These are phyloP conservation scores for Litchi chinensis DNA, from an alignment of 345 rosid species.

Conservation along the genomic window DNA sequence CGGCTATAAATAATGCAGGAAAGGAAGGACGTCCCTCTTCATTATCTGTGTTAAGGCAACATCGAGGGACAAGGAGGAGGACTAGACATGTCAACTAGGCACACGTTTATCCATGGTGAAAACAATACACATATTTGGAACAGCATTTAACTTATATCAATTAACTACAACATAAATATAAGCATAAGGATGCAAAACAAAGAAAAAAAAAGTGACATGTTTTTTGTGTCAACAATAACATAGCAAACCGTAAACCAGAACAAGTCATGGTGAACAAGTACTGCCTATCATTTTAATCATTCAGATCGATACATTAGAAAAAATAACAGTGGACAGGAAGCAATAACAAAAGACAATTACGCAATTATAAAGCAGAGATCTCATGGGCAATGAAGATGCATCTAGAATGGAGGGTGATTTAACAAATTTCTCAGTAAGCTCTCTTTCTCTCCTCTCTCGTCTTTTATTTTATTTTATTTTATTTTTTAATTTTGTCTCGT, in stretches of 20 bases:
- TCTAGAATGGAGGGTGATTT: too few species aligned
- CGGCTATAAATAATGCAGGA: conserved; percentile 30
- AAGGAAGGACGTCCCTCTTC: conserved; percentile 20
- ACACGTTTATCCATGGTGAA: neutral
- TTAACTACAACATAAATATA: neutral
- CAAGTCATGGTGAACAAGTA: neutral
- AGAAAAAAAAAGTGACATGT: too few species aligned
- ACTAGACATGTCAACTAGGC: neutral
- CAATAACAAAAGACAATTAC: too few species aligned
- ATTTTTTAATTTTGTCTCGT: neutral
- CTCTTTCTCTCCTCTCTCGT: neutral
- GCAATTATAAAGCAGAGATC: too few species aligned
- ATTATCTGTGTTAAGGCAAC: conserved; percentile 26
- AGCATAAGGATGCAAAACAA: neutral
- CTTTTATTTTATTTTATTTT: too few species aligned
- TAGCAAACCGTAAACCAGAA: neutral
- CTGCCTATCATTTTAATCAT: too few species aligned
- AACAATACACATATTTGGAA: neutral
- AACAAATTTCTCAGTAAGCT: neutral
- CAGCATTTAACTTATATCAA: conserved; percentile 1
- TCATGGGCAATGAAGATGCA: too few species aligned
- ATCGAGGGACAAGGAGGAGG: conserved; percentile 5
- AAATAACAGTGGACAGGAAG: too few species aligned
- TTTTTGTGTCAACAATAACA: neutral
- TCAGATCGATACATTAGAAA: too few species aligned